phyloP scores from a whole-genome alignment of 495 filamentous ascomycete species.

The Talaromyces trachyspermus region DNA sequence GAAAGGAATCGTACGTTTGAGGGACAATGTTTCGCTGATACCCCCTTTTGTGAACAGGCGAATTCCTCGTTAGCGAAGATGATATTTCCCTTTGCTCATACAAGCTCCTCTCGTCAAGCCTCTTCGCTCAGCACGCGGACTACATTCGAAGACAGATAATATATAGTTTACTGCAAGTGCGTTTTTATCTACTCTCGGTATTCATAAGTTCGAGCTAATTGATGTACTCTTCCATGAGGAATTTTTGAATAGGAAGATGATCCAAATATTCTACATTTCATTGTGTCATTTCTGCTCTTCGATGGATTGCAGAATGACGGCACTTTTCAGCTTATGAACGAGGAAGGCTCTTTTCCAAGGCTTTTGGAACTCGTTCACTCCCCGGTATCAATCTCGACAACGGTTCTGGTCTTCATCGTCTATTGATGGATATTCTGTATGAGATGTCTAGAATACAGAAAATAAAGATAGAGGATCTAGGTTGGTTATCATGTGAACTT shows the following conservation, averaged over 20 bases:
- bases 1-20: not conserved
- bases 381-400: slow-evolving; percentile 54
- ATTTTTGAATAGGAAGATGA: slow-evolving; percentile 60
- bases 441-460: slow-evolving; percentile 95
- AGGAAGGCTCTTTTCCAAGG: slow-evolving; percentile 74
- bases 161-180: slow-evolving; percentile 79
- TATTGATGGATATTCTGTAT: slow-evolving; percentile 84
- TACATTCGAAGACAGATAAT: slow-evolving; percentile 93
- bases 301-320: slow-evolving; percentile 75
- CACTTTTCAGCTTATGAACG: slow-evolving; percentile 79
- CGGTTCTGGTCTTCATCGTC: slow-evolving; percentile 61
- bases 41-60: slow-evolving; percentile 44
- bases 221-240: not conserved
- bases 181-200: too few species aligned
- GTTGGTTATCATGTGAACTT: slow-evolving; percentile 36
- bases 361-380: slow-evolving; percentile 74
- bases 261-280: slow-evolving; percentile 65
- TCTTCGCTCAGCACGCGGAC: slow-evolving; percentile 68
- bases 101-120: slow-evolving; percentile 62
- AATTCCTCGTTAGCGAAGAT: slow-evolving; percentile 76
- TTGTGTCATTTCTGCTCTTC: slow-evolving; percentile 81
- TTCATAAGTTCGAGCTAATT: not conserved
- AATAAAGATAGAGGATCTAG: slow-evolving; percentile 67
- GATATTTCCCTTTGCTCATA: slow-evolving; percentile 81
- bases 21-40: too few species aligned